phyloP scores from a whole-genome alignment of 805 yeast species.

The Lachancea waltii region DNA sequence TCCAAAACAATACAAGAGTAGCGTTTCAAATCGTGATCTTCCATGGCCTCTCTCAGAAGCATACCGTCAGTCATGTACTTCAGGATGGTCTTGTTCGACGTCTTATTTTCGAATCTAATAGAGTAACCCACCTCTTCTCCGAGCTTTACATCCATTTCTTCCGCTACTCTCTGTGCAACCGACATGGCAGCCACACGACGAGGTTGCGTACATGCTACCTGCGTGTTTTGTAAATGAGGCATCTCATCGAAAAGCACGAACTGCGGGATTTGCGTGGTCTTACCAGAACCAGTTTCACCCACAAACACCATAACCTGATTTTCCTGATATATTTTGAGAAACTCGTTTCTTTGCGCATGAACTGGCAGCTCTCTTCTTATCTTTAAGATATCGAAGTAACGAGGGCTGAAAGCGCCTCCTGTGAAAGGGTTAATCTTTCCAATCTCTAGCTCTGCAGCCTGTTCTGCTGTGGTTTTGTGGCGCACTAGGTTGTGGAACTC shows the following conservation, averaged over 20 bases:
- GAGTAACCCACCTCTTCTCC: constrained; percentile 96
- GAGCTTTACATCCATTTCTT: constrained; percentile 87
- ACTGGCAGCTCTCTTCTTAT: constrained; percentile 86
- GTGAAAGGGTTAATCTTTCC: constrained; percentile 73
- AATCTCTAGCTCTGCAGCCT: constrained; percentile 53
- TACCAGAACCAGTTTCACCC: constrained; percentile 99
- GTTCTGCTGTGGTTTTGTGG: constrained; percentile 58
- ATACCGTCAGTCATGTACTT: constrained; percentile 99
- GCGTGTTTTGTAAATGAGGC: constrained; percentile 77
- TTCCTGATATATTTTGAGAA: constrained; percentile 71
- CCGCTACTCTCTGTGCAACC: constrained; percentile 95
- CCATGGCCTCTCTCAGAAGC: constrained; percentile 96
- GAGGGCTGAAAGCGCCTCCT: constrained; percentile 51
- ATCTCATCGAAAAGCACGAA: constrained; percentile 85
- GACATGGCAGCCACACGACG: constrained; percentile 99
- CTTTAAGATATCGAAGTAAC: constrained; percentile 72
- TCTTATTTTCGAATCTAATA: constrained; percentile 88
- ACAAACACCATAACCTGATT: constrained; percentile 96
- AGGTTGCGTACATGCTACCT: constrained; percentile 94
- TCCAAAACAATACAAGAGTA: constrained; percentile 90
- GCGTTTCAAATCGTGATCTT: constrained; percentile 71
- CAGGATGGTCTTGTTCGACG: constrained; percentile 70
- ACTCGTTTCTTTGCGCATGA: constrained; percentile 87
- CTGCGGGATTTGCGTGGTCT: constrained; percentile 97
- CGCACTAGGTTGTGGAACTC: constrained; percentile 52